These are phyloP conservation scores for Lathyrus oleraceus DNA, from an alignment of 306 rosid genomes.

Conservation along the genomic window DNA sequence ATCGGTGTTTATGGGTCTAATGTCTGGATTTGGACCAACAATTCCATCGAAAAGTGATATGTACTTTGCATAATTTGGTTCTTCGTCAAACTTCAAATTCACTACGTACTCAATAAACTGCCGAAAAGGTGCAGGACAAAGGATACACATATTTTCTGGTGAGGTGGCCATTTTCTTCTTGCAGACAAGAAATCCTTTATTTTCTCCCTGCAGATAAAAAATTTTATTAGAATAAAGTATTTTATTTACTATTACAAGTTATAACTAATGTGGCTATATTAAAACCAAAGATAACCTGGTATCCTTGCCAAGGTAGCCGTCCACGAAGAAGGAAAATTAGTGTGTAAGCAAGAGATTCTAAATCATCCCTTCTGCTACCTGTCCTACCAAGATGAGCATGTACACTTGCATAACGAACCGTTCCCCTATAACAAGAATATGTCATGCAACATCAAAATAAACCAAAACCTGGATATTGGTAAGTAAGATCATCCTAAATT, in stretches of 20 bases:
- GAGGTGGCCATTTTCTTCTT: conserved; percentile 95
- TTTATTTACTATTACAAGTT: neutral
- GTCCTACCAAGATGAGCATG: conserved; percentile 96
- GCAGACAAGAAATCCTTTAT: conserved; percentile 92
- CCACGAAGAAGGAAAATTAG: conserved; percentile 90
- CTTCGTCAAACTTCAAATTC: conserved; percentile 91
- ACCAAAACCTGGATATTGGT: conserved; percentile 6
- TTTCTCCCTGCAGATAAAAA: conserved; percentile 70
- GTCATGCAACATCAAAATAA: conserved; percentile 8
- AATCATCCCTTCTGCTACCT: conserved; percentile 86
- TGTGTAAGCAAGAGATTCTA: conserved; percentile 90
- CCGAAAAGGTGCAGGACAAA: conserved; percentile 78
- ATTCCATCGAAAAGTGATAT: conserved; percentile 87
- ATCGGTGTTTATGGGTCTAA: conserved; percentile 89
- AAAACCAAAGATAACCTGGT: conserved; percentile 63
- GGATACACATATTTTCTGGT: conserved; percentile 74
- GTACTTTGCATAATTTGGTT: conserved; percentile 84
- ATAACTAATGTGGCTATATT: neutral
- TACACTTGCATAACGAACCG: conserved; percentile 92
- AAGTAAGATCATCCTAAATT: conserved; percentile 11
- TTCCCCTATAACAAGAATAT: conserved; percentile 60
- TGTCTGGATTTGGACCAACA: conserved; percentile 81
- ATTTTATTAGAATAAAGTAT: conserved; percentile 10
- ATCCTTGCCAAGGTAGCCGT: conserved; percentile 97
- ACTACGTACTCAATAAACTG: conserved; percentile 84